Base-by-base conservation (phyloP, 2,329 filamentous ascomycete genomes). In the Achaetomium macrosporum region DNA sequence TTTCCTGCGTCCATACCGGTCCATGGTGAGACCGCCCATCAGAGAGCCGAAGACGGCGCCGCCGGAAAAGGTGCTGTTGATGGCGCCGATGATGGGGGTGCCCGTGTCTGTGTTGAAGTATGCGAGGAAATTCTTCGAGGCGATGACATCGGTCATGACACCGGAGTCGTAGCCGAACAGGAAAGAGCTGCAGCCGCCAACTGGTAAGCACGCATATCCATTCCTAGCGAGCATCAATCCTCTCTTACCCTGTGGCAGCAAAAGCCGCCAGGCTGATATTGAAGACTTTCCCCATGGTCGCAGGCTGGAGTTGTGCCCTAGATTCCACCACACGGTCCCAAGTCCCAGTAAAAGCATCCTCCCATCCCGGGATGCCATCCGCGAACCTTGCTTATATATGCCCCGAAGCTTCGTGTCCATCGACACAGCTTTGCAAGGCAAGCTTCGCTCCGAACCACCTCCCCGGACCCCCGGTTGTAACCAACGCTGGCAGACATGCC, bases 1-100 rank as follows among this genome's bases (percentile, higher is more conserved):
- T 57, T 71, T 73, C 58, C 75, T 75, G 49, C 83, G 76, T 12
- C 83, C 83, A 46, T 84, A 76, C 20, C 73, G 72, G 59, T 86
- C 83, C 67, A 82, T 82, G 12, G 82, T 81, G 16, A 78, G 66
- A 13, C 76, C 76, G 53, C 73, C 76, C 69, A 76, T 76, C 42
- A 80, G 65, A 19, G 76, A 70, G 3, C 77, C 77, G 57, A 80
- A 75, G 4, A 77, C 70, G 51, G 77, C 77, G 20, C 77, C 77
- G 2, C 77, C 77, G 2, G 72, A 75, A 60, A 84, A 85, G 20
- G 82, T 83, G 53, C 80, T 81, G 62, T 83, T 81, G 63, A 85
- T 79, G 17, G 81, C 81, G 11, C 82, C 82, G 51, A 84, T 71
- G 47, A 82, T 76, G 5, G 76, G 69, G 60, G 73, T 6, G 9